Evolutionary conservation across 2,329 filamentous ascomycete genomes (phyloP).

Genomic region (Pseudocercospora macadamiae): DNA sequence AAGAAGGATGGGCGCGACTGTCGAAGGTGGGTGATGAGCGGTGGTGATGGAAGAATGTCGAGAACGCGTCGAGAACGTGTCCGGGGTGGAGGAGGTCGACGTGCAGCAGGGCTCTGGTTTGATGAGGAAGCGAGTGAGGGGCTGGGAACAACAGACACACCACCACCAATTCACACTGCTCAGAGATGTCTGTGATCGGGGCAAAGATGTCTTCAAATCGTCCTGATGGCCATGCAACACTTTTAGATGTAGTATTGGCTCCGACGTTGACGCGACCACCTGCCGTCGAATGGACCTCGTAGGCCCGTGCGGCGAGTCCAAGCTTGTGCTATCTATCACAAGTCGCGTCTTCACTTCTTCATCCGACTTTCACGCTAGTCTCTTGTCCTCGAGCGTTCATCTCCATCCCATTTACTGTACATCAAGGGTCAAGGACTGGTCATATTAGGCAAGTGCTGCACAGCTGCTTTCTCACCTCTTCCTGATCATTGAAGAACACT

Average conservation of each 20-base stretch:
- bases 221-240: neutral
- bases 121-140: neutral
- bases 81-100: neutral
- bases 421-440: too few species aligned
- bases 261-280: neutral
- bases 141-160: neutral
- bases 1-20: conserved; percentile 8
- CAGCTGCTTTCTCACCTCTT: too few species aligned
- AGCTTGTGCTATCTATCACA: neutral
- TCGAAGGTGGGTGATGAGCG: conserved; percentile 2
- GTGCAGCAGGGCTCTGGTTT: neutral
- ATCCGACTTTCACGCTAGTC: too few species aligned
- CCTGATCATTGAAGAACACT: too few species aligned
- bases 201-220: neutral
- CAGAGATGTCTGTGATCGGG: neutral
- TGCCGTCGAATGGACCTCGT: too few species aligned
- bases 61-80: conserved; percentile 9
- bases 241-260: neutral
- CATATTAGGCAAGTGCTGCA: too few species aligned
- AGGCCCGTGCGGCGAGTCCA: neutral
- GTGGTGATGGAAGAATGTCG: conserved; percentile 14
- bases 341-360: too few species aligned
- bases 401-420: too few species aligned
- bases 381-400: too few species aligned
- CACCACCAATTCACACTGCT: neutral